Evolutionary conservation across 192 early-diverging fungal species (phyloP), one percentile per base, ranked within the genome.

Genomic region (Rhizophagus sp.): DNA sequence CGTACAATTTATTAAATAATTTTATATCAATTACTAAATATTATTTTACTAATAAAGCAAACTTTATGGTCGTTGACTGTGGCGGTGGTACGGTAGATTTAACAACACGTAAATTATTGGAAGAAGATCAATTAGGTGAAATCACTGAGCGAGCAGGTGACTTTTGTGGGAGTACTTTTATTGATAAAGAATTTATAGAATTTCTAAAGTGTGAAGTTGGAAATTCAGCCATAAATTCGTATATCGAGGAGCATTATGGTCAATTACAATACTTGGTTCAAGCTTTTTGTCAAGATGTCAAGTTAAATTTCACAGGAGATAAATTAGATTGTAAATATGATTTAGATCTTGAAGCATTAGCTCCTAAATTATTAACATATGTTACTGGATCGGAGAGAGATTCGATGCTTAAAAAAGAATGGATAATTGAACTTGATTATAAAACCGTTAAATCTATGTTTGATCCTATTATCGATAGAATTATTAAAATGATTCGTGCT

Each of bases 21-120:
- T n/a, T 12, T 73, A 47, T 25, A n/a, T 10, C n/a, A 34, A 6
- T 9, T 17, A 33, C 39, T 13, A 33, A 22, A 41, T 30, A n/a
- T n/a, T n/a, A 44, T 47, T 41, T 71, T 9, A 2, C 10, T 24
- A 33, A 34, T 49, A 2, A 25, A 73, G 83, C 86, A 24, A 83
- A 84, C 5, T 90, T 90, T 62, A 88, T 90, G 87, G 86, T 90
- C 61, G 85, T 86, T 75, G 88, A 89, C 81, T 87, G 85, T 24
- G 87, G 88, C 71, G 87, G 87, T 69, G 88, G 87, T 65, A 89
- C 88, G 5, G 88, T 89, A 0, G 88, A 89, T 84, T 80, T 88
- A 76, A 89, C 78, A 87, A 82, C 74, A 75, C 49, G 22, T 24
- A 47, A 30, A n/a, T 73, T 49, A n/a, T 73, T 73, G 41, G 13